Evolutionary conservation across 148 eudicot species (phyloP), one percentile per base, ranked within the genome.

Genomic region (Salicornia ramosissima): DNA sequence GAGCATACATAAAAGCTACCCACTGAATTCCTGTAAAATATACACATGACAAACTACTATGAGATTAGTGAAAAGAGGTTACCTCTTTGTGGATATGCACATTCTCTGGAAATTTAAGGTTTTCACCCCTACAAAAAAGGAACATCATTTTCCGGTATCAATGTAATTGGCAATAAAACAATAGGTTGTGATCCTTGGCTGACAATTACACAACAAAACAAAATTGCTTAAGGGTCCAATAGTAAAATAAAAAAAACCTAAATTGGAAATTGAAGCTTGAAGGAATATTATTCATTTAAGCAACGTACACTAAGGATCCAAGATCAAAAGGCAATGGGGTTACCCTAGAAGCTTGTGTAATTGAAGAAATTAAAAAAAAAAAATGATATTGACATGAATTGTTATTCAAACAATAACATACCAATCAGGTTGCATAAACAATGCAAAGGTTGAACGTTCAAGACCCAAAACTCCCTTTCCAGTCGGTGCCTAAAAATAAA

Each of bases 341-440:
- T 24, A 51, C 29, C 16, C 40, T 34, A 12, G 7, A 67, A 30
- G 12, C 6, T 50, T 62, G 69, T 21, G 25, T 36, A 62, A 33
- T 18, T 43, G 29, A 14, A 46, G 53, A 51, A 30, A 34, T 28
- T n/a, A n/a, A n/a, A n/a, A 47, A 10, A 18, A 0, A 10, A 39
- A 59, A 26, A 52, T 62, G 30, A 43, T 4, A 7, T 25, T 40
- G 14, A 22, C 31, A 18, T 1, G 22, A 40, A 22, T 30, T 26
- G 26, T 14, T 56, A 18, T 14, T 15, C 26, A 24, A 67, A 60
- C 45, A 36, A 43, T 11, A 65, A 49, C 74, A 46, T 90, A 92
- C 97, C 98, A 92, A 77, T 92, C 90, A 73, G 98, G 98, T 85
- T 92, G 98, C 98, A 90, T 92, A 75, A 92, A 92, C 69, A 92